Conservation (phyloP, 306 rosid genomes). For the Aeschynomene evenia region DNA sequence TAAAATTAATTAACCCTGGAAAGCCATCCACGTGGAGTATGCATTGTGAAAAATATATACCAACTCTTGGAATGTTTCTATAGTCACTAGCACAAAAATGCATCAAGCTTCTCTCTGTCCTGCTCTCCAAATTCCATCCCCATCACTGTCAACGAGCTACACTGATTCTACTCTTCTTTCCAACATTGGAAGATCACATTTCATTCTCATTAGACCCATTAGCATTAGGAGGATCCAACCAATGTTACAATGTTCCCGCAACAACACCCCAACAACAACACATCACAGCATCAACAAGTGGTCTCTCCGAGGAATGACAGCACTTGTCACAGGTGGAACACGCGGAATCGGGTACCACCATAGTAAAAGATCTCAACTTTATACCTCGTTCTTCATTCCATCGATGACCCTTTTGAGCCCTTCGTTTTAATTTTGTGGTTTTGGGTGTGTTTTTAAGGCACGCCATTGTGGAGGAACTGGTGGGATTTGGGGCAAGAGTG, state of each 20-base stretch:
- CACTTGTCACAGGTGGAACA: conserved; percentile 79
- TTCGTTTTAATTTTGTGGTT: too few relatives aligned
- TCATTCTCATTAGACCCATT: conserved; percentile 8
- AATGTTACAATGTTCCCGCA: conserved; percentile 8
- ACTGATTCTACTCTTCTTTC: not conserved
- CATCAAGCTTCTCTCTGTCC: conserved; percentile 1
- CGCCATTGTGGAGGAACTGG: conserved; percentile 74
- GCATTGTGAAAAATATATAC: too few relatives aligned
- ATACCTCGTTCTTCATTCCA: not conserved
- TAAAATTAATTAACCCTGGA: too few relatives aligned
- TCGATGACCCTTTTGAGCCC: conserved; percentile 22
- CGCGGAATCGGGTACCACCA: conserved; percentile 68
- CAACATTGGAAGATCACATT: conserved; percentile 17
- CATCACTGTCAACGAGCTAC: too few relatives aligned
- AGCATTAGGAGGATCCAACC: conserved; percentile 28
- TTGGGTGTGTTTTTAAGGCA: conserved; percentile 37
- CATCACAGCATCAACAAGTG: conserved; percentile 33
- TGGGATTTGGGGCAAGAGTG: conserved; percentile 76
- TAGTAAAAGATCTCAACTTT: not conserved
- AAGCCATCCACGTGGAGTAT: too few relatives aligned
- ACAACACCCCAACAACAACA: not conserved
- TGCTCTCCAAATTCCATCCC: conserved; percentile 10
- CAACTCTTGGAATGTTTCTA: not conserved
- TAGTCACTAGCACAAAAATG: conserved; percentile 24
- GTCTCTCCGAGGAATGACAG: conserved; percentile 64